Base-by-base conservation (phyloP, 2,329 filamentous ascomycete genomes). In the Emergomyces orientalis region DNA sequence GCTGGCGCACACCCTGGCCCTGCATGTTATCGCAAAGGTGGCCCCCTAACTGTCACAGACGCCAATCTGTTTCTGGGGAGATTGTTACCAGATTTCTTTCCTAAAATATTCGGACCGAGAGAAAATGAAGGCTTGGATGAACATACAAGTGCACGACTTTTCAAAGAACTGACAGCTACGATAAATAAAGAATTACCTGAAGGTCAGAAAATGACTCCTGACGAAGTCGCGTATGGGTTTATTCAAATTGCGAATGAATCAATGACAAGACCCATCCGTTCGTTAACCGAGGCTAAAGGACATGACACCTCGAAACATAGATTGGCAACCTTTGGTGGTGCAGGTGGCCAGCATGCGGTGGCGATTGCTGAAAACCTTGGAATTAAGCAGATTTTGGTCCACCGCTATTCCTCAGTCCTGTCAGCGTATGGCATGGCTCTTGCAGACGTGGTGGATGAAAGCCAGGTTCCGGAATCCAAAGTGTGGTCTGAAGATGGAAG, bases 371-470 rank as follows among this genome's bases (percentile, higher is more conserved):
- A 90, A 70, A 87, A 87, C 5, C 79, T 96, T 1, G 90, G 90
- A 0, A 91, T 96, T 68, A 83, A 81, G 43, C 89, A 93, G 71
- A 93, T 95, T 41, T 77, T 96, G 1, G 82, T 96, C 2, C 91
- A 96, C 73, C 81, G 88, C 60, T 95, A 96, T 73, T 95, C 91
- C 0, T 95, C 90, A 0, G 89, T 96, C 0, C 80, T 96, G 0
- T 96, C 91, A 0, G 91, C 91, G 0, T 96, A 96, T 68, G 91
- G 91, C 9, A 96, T 96, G 89, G 90, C 90, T 0, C 77, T 96
- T 14, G 91, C 91, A 8, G 91, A 96, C 69, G 90, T 95, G 0
- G 90, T 95, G 0, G 89, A 95, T 65, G 92, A 96, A 76, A 81
- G 86, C 45, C 91, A 96, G 71, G 90, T 70, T 47, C 77, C 77